Evolutionary conservation across 2,329 filamentous ascomycete species (phyloP), one percentile per base, ranked within the genome.

Genomic region (Calonectria hawksworthii): DNA sequence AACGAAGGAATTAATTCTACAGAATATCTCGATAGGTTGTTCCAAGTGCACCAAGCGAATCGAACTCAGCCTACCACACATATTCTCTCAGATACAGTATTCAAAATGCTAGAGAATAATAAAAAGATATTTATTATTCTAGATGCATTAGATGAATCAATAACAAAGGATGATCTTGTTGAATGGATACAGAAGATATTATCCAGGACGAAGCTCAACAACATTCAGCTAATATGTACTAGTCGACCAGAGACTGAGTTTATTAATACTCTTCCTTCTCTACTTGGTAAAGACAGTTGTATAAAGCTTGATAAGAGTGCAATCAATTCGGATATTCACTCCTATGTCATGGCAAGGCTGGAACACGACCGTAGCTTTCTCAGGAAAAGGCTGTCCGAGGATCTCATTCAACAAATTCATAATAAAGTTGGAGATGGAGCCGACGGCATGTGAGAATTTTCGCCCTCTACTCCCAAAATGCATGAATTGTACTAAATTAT

Each of bases 371-470:
- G 18, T 71, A 71, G 75, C 10, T 80, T 77, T 30, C n/a, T n/a
- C n/a, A 74, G 47, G 76, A 75, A 56, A 64, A 18, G 10, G 6
- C 77, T 72, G 64, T 74, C 65, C 47, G 38, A 14, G 23, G 51
- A 72, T 74, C 34, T 80, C 13, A 14, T 73, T 18, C 13, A 70
- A 32, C 8, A 50, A 18, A 77, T 80, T 34, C 30, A 16, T 14
- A 52, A 59, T 0, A 72, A 73, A 30, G 59, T 81, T 30, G 78
- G 76, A 16, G 70, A 73, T 36, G 44, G 79, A 7, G 78, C 82
- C 47, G 73, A 81, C 34, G 83, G 82, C 47, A 84, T 84, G 82
- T 83, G 76, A 78, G n/a, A n/a, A n/a, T n/a, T n/a, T n/a, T n/a
- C n/a, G n/a, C n/a, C n/a, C n/a, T n/a, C n/a, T n/a, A n/a, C n/a